These are phyloP conservation scores for Dalbergia oliveri DNA, from an alignment of 306 rosid genomes.

Conservation along the genomic window DNA sequence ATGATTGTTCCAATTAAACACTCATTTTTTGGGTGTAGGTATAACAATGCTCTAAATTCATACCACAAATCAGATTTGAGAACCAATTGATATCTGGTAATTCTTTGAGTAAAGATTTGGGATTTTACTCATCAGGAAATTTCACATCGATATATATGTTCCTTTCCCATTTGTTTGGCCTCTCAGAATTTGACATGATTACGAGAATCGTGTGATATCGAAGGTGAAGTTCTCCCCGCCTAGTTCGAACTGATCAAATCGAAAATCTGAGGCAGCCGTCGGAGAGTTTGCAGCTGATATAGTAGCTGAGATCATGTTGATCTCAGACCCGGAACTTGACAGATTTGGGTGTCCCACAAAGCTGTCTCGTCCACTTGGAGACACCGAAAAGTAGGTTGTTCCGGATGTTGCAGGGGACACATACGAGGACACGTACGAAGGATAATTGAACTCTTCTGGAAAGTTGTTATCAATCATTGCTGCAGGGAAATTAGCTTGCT, in stretches of 20 bases:
- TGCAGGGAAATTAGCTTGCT: constrained; percentile 23
- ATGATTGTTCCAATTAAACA: too few relatives aligned
- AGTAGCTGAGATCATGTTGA: constrained; percentile 53
- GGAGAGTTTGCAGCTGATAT: constrained; percentile 62
- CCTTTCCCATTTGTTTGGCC: too few relatives aligned
- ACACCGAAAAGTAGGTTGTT: constrained; percentile 53
- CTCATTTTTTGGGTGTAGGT: too few relatives aligned
- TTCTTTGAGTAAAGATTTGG: too few relatives aligned
- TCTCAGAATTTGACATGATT: too few relatives aligned
- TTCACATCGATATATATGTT: too few relatives aligned
- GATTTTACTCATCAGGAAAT: too few relatives aligned
- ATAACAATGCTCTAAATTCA: too few relatives aligned
- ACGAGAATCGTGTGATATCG: constrained; percentile 57
- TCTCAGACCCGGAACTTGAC: constrained; percentile 48
- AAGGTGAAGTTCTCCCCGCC: constrained; percentile 70
- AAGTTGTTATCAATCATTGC: too few relatives aligned
- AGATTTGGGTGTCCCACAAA: constrained; percentile 47
- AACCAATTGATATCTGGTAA: too few relatives aligned
- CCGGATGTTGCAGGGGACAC: constrained; percentile 58
- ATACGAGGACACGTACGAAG: constrained; percentile 43
- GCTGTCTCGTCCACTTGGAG: constrained; percentile 48
- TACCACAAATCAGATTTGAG: too few relatives aligned
- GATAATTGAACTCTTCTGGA: constrained; percentile 47
- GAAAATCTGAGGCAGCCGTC: constrained; percentile 56
- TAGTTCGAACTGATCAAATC: constrained; percentile 59